Conservation (phyloP, 805 yeast species). For the Scheffersomyces lignosus region DNA sequence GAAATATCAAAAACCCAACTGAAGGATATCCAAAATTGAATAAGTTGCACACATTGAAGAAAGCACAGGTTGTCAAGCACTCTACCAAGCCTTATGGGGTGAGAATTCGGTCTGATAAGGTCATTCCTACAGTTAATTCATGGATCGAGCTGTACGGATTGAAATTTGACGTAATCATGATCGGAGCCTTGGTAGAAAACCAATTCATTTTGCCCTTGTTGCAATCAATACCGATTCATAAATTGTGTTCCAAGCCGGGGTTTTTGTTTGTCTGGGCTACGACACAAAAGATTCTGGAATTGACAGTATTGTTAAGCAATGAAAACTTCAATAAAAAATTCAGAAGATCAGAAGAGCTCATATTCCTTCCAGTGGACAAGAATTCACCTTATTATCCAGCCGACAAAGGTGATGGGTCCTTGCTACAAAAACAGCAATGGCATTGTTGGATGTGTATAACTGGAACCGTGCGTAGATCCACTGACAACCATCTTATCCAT, state of each 20-base stretch:
- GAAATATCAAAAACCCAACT: conserved; percentile 64
- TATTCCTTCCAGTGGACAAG: conserved; percentile 71
- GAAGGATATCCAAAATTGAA: conserved; percentile 88
- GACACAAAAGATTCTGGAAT: conserved; percentile 64
- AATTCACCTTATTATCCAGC: conserved; percentile 67
- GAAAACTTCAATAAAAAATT: conserved; percentile 61
- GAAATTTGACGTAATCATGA: conserved; percentile 87
- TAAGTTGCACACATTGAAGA: conserved; percentile 64
- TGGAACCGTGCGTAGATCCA: conserved; percentile 86
- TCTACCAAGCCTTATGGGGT: conserved; percentile 68
- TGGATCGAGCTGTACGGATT: conserved; percentile 63
- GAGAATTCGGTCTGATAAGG: conserved; percentile 50
- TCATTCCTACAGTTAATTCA: conserved; percentile 54
- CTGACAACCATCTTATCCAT: conserved; percentile 81
- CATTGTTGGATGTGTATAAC: conserved; percentile 98
- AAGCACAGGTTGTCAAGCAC: conserved; percentile 51
- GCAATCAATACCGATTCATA: conserved; percentile 66
- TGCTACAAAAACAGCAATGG: conserved; percentile 81
- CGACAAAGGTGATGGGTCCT: conserved; percentile 21
- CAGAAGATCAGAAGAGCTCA: conserved; percentile 86
- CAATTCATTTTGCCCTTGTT: conserved; percentile 66
- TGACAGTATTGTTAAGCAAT: conserved; percentile 52
- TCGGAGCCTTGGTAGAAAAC: conserved; percentile 79
- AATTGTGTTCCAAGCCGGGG: conserved; percentile 80
- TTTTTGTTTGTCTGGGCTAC: conserved; percentile 87